Conservation (phyloP, 768 basidiomycete species). For the Boletus patriciae region DNA sequence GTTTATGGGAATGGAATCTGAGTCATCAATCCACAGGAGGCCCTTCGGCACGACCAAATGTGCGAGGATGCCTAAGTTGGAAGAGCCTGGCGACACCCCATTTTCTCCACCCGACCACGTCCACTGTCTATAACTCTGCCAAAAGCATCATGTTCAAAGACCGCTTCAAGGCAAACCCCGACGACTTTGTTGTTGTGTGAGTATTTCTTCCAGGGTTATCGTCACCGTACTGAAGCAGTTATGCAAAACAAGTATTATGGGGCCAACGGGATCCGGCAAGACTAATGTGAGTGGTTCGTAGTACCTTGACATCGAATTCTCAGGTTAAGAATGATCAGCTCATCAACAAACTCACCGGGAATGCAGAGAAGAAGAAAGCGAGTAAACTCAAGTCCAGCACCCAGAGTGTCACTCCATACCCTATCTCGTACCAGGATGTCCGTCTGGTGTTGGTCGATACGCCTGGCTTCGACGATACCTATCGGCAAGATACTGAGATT, state of each 20-base stretch:
- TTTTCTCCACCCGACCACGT: not conserved
- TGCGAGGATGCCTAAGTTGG: not conserved
- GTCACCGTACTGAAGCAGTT: not conserved
- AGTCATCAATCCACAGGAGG: not conserved
- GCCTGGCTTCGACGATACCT: slow-evolving; percentile 23
- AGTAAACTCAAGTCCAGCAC: slow-evolving; percentile 15
- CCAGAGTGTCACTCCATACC: slow-evolving; percentile 2
- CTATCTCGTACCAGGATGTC: not conserved
- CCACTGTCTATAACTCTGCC: not conserved
- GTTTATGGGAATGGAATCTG: not conserved
- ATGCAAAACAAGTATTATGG: slow-evolving; percentile 18
- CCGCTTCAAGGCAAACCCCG: slow-evolving; percentile 7
- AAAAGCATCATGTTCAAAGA: not conserved
- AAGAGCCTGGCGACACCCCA: not conserved
- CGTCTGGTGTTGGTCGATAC: slow-evolving; percentile 23
- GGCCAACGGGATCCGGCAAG: slow-evolving; percentile 27
- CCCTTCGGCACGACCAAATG: not conserved
- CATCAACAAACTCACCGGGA: slow-evolving; percentile 14
- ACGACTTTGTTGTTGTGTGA: slow-evolving; percentile 17
- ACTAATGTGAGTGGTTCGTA: slow-evolving; percentile 16
- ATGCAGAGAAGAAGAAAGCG: not conserved
- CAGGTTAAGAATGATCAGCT: slow-evolving; percentile 1
- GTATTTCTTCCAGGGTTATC: not conserved
- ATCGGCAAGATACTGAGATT: slow-evolving; percentile 13
- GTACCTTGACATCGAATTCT: not conserved